A percentile compares a stretch with the other conserved stretches of the same genome.
Conservation (phyloP, 1,139 yeast genomes). For the Candida albicans region DNA sequence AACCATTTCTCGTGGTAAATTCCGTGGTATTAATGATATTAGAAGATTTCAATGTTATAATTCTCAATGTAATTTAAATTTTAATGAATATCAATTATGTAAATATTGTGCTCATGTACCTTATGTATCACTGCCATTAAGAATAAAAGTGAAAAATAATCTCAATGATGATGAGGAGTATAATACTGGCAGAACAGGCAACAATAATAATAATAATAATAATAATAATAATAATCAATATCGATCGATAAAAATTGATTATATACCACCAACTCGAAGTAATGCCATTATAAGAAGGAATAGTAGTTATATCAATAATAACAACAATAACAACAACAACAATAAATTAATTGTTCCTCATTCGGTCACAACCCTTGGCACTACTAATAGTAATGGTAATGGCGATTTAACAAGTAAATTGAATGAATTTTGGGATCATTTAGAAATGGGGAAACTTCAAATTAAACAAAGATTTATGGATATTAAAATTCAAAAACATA, state of each 20-base stretch:
- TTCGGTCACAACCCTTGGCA: constrained; percentile 2
- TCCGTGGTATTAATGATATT: constrained; percentile 15
- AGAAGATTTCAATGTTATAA: constrained; percentile 15
- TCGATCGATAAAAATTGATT: constrained; percentile 6
- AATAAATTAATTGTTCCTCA: constrained; percentile 2
- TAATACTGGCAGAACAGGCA: too few relatives aligned
- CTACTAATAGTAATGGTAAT: background rate
- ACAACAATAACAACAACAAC: too few relatives aligned
- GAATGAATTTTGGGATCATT: constrained; percentile 14
- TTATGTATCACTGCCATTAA: constrained; percentile 25
- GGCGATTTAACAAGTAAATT: constrained; percentile 11
- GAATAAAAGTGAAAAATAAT: constrained; percentile 7
- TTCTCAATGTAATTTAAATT: constrained; percentile 11
- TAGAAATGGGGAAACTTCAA: constrained; percentile 13
- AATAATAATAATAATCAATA: background rate
- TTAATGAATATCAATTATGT: constrained; percentile 17
- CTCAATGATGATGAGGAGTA: too few relatives aligned
- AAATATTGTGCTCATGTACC: constrained; percentile 25
- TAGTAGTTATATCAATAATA: background rate
- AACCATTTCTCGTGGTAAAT: constrained; percentile 13
- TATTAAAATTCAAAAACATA: constrained; percentile 9
- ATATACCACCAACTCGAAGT: constrained; percentile 7
- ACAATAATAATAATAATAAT: background rate
- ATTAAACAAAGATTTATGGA: constrained; percentile 13
- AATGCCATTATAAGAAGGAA: constrained; percentile 7